Evolutionary conservation across 1,284 basidiomycete species (phyloP), one percentile per base, ranked within the genome.

Genomic region (Malassezia yamatoensis): DNA sequence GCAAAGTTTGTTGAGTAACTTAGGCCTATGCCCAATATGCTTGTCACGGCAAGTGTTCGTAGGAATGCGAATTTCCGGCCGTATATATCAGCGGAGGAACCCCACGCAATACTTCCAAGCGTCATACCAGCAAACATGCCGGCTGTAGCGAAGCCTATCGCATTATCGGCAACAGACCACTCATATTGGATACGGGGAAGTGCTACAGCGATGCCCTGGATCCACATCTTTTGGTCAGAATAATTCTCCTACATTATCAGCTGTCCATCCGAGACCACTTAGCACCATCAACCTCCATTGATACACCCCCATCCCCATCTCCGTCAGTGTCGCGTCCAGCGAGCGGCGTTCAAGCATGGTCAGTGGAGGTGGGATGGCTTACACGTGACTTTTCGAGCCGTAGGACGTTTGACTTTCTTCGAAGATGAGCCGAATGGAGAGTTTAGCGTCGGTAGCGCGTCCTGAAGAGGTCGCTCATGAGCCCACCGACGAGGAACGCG

Each of bases 101-200:
- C 74, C 74, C 72, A 75, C 0, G 58, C 65, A 10, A 93, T 78
- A 0, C 90, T 89, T 4, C 91, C 91, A 54, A 96, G 75, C 88
- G 94, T 94, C 93, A 96, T 96, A 39, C 93, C 88, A 7, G 82
- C 83, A 74, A 90, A 88, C 80, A 88, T 85, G 8, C 83, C 83
- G 3, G 86, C 85, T 0, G 85, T 88, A 2, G 89, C 76, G 1
- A 81, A 74, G 35, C 88, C 88, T 54, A 90, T 86, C 64, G 81
- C 82, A 49, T 77, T 79, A 74, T 90, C 86, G 24, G 82, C 80
- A 12, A 90, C 83, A 16, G 15, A 12, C 64, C 79, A 78, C 74
- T 84, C 94, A 73, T 93, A 82, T 71, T 94, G 90, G 9, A 96
- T 85, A 53, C 91, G 81, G 11, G 93, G 93, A 11, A 98, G 80